Base-by-base conservation (phyloP, 257 asterid genomes). In the Ocimum tenuiflorum region DNA sequence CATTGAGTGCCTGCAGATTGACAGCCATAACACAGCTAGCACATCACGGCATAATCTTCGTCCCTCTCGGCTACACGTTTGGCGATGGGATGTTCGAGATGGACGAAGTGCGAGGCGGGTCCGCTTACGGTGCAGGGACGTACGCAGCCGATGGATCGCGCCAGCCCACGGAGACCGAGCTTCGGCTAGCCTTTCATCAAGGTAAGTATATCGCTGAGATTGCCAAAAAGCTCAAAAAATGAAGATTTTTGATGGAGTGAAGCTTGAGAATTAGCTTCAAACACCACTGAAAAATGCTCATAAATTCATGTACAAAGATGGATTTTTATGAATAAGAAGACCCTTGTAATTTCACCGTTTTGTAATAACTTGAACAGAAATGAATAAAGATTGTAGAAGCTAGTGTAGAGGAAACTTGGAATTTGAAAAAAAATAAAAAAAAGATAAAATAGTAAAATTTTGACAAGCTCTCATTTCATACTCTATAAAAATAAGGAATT, bases 131-230 rank as follows among this genome's bases (percentile, higher is more conserved):
- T 1, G 89, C 89, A 0, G 92, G 92, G 61, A 91, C 96, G 48
- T 91, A 73, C 63, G 97, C 97, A 1, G 95, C 94, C 0, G 96
- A 88, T 18, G 96, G 96, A 33, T 81, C 97, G 15, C 91, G 96
- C 8, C 76, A 80, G 33, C 96, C 97, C 12, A 86, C 90, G 0
- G 70, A 81, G 63, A 86, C 88, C 52, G 97, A 91, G 59, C 94
- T 88, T 56, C 73, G 78, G 60, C 97, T 82, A 69, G 96, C 97
- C 65, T 88, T 91, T 66, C 73, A 91, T 79, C 97, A 91, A 77
- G 97, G 97, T 53, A 86, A 80, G 76, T 86, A 86, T 27, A 77
- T 79, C 46, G 96, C 97, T 39, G 75, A 79, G 69, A 83, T 88
- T 46, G 76, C 96, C 10, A 86, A 51, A 60, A 91, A 81, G 78